phyloP scores from a whole-genome alignment of 495 filamentous ascomycete genomes.

The Lasiosphaeria ovina region DNA sequence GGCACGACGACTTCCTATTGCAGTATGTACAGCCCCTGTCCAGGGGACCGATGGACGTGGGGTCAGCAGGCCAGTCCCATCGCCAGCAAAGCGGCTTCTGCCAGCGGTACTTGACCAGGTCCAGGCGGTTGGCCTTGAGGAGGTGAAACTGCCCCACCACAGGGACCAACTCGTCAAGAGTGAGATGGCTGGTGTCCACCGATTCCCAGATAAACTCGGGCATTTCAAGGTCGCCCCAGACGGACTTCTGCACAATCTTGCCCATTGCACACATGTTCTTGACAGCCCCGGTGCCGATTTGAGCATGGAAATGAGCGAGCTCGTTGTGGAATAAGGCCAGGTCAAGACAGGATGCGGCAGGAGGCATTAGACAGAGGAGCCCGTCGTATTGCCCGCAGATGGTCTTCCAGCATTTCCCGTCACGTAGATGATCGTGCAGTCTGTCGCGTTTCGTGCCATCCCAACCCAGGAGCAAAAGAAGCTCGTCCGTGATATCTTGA shows the following conservation, averaged over 20 bases:
- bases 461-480: constrained; percentile 26
- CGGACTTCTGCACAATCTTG: constrained; percentile 16
- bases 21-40: constrained; percentile 22
- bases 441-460: constrained; percentile 12
- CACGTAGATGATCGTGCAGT: constrained; percentile 29
- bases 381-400: constrained; percentile 25
- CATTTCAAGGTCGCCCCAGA: constrained; percentile 24
- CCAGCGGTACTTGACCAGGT: constrained; percentile 16
- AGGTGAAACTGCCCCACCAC: constrained; percentile 21
- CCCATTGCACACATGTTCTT: constrained; percentile 24
- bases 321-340: constrained; percentile 25
- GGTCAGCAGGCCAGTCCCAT: constrained; percentile 27
- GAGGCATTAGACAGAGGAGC: constrained; percentile 26
- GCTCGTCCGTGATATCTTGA: constrained; percentile 6
- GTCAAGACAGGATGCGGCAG: constrained; percentile 12
- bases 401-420: constrained; percentile 33
- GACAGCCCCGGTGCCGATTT: constrained; percentile 20
- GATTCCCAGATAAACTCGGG: constrained; percentile 31
- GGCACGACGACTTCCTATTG: constrained; percentile 17
- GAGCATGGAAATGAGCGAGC: constrained; percentile 20
- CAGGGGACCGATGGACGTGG: constrained; percentile 12
- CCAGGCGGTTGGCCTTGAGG: constrained; percentile 19
- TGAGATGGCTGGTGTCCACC: constrained; percentile 13
- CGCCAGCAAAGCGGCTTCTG: constrained; percentile 21
- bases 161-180: constrained; percentile 16